These are phyloP conservation scores for Mrakiaceae sp. DNA, from an alignment of 1,284 basidiomycete species.

Conservation along the genomic window DNA sequence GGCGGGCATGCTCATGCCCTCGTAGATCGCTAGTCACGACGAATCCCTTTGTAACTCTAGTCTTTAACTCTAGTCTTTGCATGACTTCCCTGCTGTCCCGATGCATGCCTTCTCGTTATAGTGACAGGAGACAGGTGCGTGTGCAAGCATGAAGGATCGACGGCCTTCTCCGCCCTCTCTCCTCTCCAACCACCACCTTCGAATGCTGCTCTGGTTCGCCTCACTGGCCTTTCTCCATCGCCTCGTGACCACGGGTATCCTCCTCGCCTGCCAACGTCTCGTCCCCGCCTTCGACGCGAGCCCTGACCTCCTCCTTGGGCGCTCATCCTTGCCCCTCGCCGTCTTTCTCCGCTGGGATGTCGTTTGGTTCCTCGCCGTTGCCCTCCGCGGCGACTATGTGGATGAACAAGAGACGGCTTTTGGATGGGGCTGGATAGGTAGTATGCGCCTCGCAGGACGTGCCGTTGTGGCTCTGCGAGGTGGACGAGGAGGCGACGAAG, in stretches of 20 bases:
- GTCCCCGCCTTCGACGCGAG: too few species aligned
- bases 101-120: too few species aligned
- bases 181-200: too few species aligned
- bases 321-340: conserved; percentile 9
- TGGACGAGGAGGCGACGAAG: neutral
- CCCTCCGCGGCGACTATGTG: conserved; percentile 47
- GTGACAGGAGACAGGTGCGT: too few species aligned
- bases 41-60: neutral
- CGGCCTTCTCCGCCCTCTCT: too few species aligned
- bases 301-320: conserved; percentile 12
- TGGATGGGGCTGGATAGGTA: conserved; percentile 54
- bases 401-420: conserved; percentile 85
- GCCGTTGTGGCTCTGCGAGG: conserved; percentile 17
- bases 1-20: conserved; percentile 1
- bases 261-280: too few species aligned
- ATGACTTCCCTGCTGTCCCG: neutral
- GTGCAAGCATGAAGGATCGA: too few species aligned
- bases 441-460: conserved; percentile 41
- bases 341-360: conserved; percentile 70
- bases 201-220: too few species aligned
- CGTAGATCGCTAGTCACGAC: neutral
- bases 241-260: too few species aligned
- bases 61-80: neutral
- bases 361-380: conserved; percentile 65
- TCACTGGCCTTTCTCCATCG: too few species aligned